Evolutionary conservation across 106 monocot genomes (phyloP), one percentile per base, ranked within the genome.

Genomic region (Xerophyta viscosa): DNA sequence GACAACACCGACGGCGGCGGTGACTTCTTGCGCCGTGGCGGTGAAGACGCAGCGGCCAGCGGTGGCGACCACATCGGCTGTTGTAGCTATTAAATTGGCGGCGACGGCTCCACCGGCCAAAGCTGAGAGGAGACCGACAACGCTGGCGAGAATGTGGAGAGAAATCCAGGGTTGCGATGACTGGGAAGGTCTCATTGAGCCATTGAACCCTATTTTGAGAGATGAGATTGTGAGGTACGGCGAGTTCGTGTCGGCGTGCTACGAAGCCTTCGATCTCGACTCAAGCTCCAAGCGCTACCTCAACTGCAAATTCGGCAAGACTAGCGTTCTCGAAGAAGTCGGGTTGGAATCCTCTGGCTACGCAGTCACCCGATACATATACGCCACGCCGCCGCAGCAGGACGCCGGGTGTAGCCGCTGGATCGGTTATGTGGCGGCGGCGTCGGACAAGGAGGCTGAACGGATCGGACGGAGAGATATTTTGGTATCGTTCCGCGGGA

Each of bases 81-180:
- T 24, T 4, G 50, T 50, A 24, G 22, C 50, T 23, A 1, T 24
- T 14, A 50, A 50, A 50, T 14, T 14, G 3, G 2, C 19, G 23
- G 21, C 3, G 50, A 12, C 22, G 6, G 13, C 39, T 39, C 2
- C 46, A 13, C 7, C 46, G 9, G 46, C 10, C 20, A 19, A 10
- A 15, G 15, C n/a, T 15, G 29, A 52, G 14, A 29, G 13, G 6
- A 28, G n/a, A 17, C 29, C 14, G 20, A 3, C 29, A 17, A 18
- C 60, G 0, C 24, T 76, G 0, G 41, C 67, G 6, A 23, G 41
- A 29, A 41, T 67, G 31, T 81, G 81, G 81, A 48, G 77, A 43
- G 67, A 71, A 31, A 67, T 87, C 19, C 81, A 77, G 43, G 85
- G 85, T 8, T 33, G 57, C 1, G 45, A 55, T 50, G 58, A 87